Evolutionary conservation across 345 rosid species (phyloP), one percentile per base, ranked within the genome.

Genomic region (Populus tremula): DNA sequence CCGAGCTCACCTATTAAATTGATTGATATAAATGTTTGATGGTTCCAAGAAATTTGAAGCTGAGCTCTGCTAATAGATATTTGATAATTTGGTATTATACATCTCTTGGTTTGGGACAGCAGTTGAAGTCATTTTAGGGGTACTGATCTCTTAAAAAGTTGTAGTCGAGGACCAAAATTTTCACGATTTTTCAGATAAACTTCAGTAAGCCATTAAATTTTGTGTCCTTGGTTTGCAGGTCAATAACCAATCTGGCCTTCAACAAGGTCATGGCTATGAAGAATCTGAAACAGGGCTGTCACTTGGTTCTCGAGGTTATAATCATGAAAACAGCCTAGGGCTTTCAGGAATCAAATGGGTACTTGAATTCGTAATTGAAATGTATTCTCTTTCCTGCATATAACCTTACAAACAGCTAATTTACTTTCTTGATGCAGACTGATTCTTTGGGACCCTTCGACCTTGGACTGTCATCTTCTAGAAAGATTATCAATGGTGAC

Each of bases 291-390:
- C 88, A 78, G 78, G 86, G 53, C 76, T 86, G 76, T 66, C 76
- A 36, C 86, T 84, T 81, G 84, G 87, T 76, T 79, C 89, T 2
- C 81, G 78, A 72, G 81, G 76, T 47, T 81, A 81, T 68, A 85
- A 80, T 11, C 90, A 89, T 39, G 98, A 96, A 82, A 90, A 90
- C 82, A 93, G 97, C 85, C 91, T 93, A 73, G 99, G 97, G 38
- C 82, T 96, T 53, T 90, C 98, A 76, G 94, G 90, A 84, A 92
- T 93, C 81, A 90, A 93, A 83, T 92, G 99, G 99, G 97, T 93
- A 88, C 66, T 81, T 83, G 29, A 63, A 80, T 59, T 47, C 33
- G 47, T 65, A 20, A 31, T 70, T 38, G 43, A 29, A n/a, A 8
- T 31, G 14, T 33, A 74, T 54, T 67, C 39, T 0, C 9, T 20